Conservation (phyloP, 192 early-diverging fungal genomes). For the Coemansia sp. region DNA sequence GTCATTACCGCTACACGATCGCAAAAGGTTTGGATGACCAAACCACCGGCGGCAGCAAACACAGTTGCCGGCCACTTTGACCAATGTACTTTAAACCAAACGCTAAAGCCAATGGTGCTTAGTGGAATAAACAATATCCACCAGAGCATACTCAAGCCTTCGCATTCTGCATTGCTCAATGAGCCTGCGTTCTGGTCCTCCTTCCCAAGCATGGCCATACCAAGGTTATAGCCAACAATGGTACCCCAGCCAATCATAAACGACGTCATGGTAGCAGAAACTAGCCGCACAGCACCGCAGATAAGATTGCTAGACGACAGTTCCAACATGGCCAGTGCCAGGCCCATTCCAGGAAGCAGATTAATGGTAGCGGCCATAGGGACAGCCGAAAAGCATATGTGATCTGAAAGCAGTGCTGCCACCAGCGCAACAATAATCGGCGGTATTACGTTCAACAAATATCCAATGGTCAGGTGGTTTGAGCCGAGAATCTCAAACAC, state of each 20-base stretch:
- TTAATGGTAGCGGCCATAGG: constrained; percentile 60
- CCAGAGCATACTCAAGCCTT: constrained; percentile 41
- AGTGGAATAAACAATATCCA: constrained; percentile 57
- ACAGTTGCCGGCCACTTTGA: constrained; percentile 69
- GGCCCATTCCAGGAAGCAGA: constrained; percentile 64
- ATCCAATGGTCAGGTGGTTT: constrained; percentile 47
- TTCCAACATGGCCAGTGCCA: constrained; percentile 80
- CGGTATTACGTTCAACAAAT: constrained; percentile 61
- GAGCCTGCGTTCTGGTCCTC: constrained; percentile 7
- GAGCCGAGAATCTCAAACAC: constrained; percentile 56
- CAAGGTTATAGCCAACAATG: constrained; percentile 57
- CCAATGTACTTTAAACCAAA: constrained; percentile 57
- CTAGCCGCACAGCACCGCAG: constrained; percentile 74
- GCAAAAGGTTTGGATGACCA: constrained; percentile 61
- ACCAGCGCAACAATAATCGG: constrained; percentile 59
- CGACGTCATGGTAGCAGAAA: constrained; percentile 73
- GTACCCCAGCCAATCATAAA: constrained; percentile 70
- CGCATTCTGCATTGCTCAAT: constrained; percentile 16
- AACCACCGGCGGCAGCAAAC: constrained; percentile 62
- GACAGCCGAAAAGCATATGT: constrained; percentile 61
- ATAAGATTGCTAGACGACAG: constrained; percentile 78
- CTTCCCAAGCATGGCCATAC: constrained; percentile 56
- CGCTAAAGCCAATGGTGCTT: constrained; percentile 52
- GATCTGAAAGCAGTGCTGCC: constrained; percentile 53
- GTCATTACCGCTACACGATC: constrained; percentile 52